phyloP scores from a whole-genome alignment of 2,329 filamentous ascomycete genomes.

The Colletotrichum plurivorum region DNA sequence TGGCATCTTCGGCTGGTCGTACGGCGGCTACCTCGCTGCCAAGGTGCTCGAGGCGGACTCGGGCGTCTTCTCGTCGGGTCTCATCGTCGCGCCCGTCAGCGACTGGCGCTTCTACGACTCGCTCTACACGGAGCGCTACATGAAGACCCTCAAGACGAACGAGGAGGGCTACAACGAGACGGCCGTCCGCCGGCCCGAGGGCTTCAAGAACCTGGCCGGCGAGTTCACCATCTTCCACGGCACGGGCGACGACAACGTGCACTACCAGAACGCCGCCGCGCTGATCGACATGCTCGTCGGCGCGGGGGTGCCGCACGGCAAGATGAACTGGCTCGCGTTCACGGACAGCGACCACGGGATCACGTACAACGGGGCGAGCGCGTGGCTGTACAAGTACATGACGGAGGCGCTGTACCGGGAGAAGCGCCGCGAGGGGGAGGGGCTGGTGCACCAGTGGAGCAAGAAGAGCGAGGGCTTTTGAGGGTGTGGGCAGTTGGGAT shows the following conservation, averaged over 20 bases:
- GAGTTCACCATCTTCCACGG: constrained; percentile 76
- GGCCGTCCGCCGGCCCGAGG: constrained; percentile 69
- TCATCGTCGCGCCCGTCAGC: constrained; percentile 76
- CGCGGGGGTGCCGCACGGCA: constrained; percentile 69
- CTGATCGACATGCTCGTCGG: constrained; percentile 74
- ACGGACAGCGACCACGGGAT: constrained; percentile 77
- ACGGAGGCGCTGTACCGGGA: constrained; percentile 73
- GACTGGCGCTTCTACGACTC: constrained; percentile 81
- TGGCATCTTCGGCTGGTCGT: constrained; percentile 79
- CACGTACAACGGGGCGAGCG: constrained; percentile 66
- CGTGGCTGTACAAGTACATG: constrained; percentile 74
- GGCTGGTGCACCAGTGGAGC: constrained; percentile 53
- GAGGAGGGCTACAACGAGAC: constrained; percentile 71
- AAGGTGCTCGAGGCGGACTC: constrained; percentile 76
- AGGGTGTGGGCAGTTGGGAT: no score
- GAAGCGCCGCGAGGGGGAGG: constrained; percentile 62
- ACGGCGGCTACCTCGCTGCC: constrained; percentile 75
- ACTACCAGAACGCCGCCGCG: constrained; percentile 77
- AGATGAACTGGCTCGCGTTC: constrained; percentile 75
- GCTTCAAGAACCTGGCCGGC: constrained; percentile 74
- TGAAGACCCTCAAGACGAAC: constrained; percentile 74
- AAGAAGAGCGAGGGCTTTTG: constrained; percentile 40
- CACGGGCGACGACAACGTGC: constrained; percentile 79
- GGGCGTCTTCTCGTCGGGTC: constrained; percentile 72
- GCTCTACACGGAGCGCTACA: constrained; percentile 81